A percentile compares a stretch with the other conserved stretches of the same genome.
These are phyloP conservation scores for Penicillium polonicum DNA, from an alignment of 2,329 filamentous ascomycete species.

Conservation along the genomic window DNA sequence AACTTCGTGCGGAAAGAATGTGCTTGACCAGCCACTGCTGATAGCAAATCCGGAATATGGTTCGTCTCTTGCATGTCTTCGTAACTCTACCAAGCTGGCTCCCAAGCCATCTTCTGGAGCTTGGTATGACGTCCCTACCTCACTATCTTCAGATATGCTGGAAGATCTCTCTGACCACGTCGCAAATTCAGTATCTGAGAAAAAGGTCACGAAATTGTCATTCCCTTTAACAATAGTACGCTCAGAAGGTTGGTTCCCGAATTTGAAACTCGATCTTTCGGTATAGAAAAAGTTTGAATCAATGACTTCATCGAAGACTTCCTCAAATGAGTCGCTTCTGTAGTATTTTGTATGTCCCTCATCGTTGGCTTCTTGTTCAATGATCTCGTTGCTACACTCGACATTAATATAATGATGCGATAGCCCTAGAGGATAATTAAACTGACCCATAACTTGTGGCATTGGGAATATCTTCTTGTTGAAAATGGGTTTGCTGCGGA, in stretches of 20 bases:
- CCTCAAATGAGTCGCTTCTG: not conserved
- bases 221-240: not conserved
- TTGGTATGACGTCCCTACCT: not conserved
- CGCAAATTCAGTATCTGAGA: not conserved
- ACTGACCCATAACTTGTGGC: not conserved
- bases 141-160: not conserved
- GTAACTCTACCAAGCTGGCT: not conserved
- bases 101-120: not conserved
- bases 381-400: not conserved
- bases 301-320: slow-evolving; percentile 1
- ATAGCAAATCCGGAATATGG: slow-evolving; percentile 10
- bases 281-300: slow-evolving; percentile 5
- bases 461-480: not conserved
- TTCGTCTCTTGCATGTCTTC: not conserved
- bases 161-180: not conserved
- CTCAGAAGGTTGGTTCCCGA: not conserved
- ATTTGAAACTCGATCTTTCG: not conserved
- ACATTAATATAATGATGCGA: not conserved
- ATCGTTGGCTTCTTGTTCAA: not conserved
- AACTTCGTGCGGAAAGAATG: slow-evolving; percentile 6
- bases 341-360: not conserved
- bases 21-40: slow-evolving; percentile 18
- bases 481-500: not conserved
- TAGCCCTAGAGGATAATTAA: not conserved
- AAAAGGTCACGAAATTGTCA: not conserved